Evolutionary conservation across 169 alveolate species (phyloP), one percentile per base, ranked within the genome.

Genomic region (Plasmodium sp.): DNA sequence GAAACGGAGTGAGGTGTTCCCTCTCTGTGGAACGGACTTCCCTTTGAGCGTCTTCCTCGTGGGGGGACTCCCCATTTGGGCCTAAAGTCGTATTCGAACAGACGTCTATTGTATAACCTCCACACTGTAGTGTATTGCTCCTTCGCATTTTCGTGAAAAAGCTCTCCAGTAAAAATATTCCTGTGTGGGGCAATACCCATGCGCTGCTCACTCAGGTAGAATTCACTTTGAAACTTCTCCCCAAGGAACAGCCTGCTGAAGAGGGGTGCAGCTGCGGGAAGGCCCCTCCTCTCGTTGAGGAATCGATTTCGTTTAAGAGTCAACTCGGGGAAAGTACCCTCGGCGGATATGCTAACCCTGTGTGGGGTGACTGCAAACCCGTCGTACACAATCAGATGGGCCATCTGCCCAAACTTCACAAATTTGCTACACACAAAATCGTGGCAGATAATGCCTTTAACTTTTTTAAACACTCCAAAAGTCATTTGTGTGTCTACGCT

Each of bases 361-460:
- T 58, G 62, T 31, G 94, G 81, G 12, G 34, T 7, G 12, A 18
- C 67, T 36, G 48, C n/a, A 58, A 88, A 88, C 34, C 94, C 94
- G 27, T 88, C 81, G 62, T 79, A 88, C 36, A 88, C n/a, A 22
- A 88, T 54, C 14, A 88, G 34, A 51, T 88, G 34, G 9, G n/a
- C 36, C 9, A 62, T 39, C 33, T 88, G 79, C 1, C 73, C 74
- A 80, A 79, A 81, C 14, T 88, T 88, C 5, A 88, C 45, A 62
- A 41, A 88, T 88, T 88, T 88, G 18, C 94, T 88, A 62, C 94
- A 88, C 48, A 86, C 94, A 88, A 80, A 88, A 41, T 88, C 94
- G 71, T 79, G 84, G 41, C 94, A 88, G 9, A 88, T 62, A 27
- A 88, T 58, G 72, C 51, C 90, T 79, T 51, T 51, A 16, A 88